Evolutionary conservation across 768 basidiomycete genomes (phyloP).

Genomic region (Kondoa subrosea): DNA sequence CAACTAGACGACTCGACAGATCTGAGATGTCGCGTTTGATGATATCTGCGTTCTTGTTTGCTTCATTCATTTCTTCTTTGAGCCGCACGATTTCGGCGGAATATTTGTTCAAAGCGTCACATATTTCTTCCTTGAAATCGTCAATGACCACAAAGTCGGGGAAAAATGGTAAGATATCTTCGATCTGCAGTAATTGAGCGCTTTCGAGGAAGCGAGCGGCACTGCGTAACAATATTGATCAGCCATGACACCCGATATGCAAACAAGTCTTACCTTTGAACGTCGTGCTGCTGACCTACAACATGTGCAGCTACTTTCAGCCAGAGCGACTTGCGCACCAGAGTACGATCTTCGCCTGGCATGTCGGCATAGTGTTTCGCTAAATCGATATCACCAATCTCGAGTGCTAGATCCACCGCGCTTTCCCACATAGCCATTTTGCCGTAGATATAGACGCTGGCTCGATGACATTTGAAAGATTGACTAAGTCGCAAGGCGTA

Average conservation of each 20-base stretch:
- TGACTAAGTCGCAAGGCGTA: slow-evolving; percentile 89
- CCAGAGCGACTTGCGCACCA: slow-evolving; percentile 80
- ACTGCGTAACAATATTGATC: slow-evolving; percentile 36
- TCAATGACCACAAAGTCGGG: slow-evolving; percentile 98
- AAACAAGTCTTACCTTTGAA: slow-evolving; percentile 62
- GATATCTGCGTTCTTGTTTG: slow-evolving; percentile 73
- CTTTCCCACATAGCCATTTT: slow-evolving; percentile 96
- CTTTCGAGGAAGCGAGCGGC: slow-evolving; percentile 94
- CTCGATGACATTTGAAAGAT: slow-evolving; percentile 56
- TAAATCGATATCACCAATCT: slow-evolving; percentile 84
- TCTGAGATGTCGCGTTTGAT: slow-evolving; percentile 81
- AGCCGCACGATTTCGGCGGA: slow-evolving; percentile 74
- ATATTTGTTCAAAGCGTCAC: slow-evolving; percentile 83
- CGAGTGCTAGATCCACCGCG: slow-evolving; percentile 81
- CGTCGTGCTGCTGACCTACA: slow-evolving; percentile 93
- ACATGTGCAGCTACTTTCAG: slow-evolving; percentile 97
- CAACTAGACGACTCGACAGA: slow-evolving; percentile 75
- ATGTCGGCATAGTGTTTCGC: slow-evolving; percentile 90
- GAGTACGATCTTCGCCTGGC: slow-evolving; percentile 59
- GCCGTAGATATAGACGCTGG: slow-evolving; percentile 90
- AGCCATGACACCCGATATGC: slow-evolving; percentile 6
- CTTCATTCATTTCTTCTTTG: slow-evolving; percentile 90
- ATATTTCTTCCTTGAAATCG: slow-evolving; percentile 98
- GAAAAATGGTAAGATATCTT: slow-evolving; percentile 98
- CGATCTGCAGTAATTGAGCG: slow-evolving; percentile 86